phyloP scores from a whole-genome alignment of 1,139 yeast species.

The Kodamaea sp. region DNA sequence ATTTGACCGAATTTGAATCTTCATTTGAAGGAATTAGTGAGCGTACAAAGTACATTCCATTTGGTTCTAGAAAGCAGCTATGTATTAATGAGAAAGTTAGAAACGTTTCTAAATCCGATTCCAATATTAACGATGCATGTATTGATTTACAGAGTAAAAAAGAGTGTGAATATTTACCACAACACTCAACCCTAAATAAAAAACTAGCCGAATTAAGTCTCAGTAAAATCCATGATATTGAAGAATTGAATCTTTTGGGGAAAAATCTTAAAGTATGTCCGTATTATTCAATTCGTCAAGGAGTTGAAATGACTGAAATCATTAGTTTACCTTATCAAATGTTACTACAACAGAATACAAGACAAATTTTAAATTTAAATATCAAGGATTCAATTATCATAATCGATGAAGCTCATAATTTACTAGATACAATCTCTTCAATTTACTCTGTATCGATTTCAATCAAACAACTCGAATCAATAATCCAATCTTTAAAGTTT shows the following conservation, averaged over 20 bases:
- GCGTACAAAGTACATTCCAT: slow-evolving; percentile 56
- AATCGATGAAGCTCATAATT: slow-evolving; percentile 91
- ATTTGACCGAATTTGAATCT: slow-evolving; percentile 61
- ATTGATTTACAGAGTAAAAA: slow-evolving; percentile 57
- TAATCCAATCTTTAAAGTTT: slow-evolving; percentile 44
- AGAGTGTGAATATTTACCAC: slow-evolving; percentile 51
- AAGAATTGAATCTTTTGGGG: slow-evolving; percentile 69
- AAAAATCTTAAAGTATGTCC: slow-evolving; percentile 63
- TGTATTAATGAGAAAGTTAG: slow-evolving; percentile 67
- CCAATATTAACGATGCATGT: slow-evolving; percentile 80
- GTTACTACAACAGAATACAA: slow-evolving; percentile 59
- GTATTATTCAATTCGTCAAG: slow-evolving; percentile 67
- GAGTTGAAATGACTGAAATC: slow-evolving; percentile 61
- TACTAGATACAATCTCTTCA: slow-evolving; percentile 71
- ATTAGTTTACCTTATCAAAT: slow-evolving; percentile 85
- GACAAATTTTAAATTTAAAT: slow-evolving; percentile 58
- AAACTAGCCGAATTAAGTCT: slow-evolving; percentile 60
- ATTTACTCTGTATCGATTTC: slow-evolving; percentile 64
- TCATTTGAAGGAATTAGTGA: slow-evolving; percentile 43
- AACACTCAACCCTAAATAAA: slow-evolving; percentile 30
- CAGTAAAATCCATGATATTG: slow-evolving; percentile 73
- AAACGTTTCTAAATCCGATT: slow-evolving; percentile 35
- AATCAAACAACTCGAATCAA: slow-evolving; percentile 41
- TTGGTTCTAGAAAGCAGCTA: slow-evolving; percentile 82
- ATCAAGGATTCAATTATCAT: slow-evolving; percentile 65